Percentiles rank a stretch among this genome's conserved stretches.
These are phyloP conservation scores for Jacaranda copaia DNA, from an alignment of 257 asterid species.

Conservation along the genomic window DNA sequence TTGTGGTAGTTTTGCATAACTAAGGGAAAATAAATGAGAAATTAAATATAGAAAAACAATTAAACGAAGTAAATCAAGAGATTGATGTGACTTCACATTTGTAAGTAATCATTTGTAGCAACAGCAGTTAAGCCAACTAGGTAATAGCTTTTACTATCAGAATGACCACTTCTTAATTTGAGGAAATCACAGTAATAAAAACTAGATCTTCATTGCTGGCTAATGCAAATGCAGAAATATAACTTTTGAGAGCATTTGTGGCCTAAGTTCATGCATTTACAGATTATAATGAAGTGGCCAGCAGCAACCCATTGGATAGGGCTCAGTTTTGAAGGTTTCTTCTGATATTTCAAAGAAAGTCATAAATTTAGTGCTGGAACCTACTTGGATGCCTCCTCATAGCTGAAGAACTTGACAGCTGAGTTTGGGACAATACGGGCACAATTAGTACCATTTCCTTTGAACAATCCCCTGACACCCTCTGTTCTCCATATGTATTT, in stretches of 20 bases:
- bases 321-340: neutral
- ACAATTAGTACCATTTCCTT: slow-evolving; percentile 78
- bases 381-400: slow-evolving; percentile 81
- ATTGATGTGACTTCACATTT: neutral
- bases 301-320: neutral
- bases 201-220: neutral
- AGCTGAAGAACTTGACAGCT: slow-evolving; percentile 82
- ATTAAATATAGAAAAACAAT: neutral
- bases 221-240: neutral
- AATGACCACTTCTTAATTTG: neutral
- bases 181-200: neutral
- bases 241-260: neutral
- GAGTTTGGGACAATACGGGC: slow-evolving; percentile 80
- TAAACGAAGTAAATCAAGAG: neutral
- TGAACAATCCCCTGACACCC: slow-evolving; percentile 70
- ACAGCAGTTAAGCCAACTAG: slow-evolving; percentile 17
- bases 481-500: slow-evolving; percentile 70
- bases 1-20: neutral
- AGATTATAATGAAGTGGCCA: slow-evolving; percentile 1
- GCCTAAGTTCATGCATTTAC: neutral
- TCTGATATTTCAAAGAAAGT: neutral
- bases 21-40: neutral
- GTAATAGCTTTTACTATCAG: neutral
- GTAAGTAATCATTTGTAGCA: neutral
- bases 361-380: slow-evolving; percentile 9